Conservation (phyloP, 768 basidiomycete genomes). For the Panus rudis region DNA sequence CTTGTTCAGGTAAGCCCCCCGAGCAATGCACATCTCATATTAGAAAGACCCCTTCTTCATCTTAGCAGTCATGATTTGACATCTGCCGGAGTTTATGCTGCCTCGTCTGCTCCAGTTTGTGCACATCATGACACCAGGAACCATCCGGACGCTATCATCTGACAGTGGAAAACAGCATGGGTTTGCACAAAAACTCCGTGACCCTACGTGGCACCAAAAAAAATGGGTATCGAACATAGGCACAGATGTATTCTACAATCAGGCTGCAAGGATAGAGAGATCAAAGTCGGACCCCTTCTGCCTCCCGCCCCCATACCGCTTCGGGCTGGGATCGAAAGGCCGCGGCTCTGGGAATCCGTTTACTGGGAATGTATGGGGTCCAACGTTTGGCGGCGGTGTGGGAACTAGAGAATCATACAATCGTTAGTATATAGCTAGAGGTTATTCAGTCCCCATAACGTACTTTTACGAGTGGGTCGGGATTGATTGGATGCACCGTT, state of each 20-base stretch:
- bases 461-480: slow-evolving; percentile 26
- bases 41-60: no score
- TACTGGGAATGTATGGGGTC: slow-evolving; percentile 69
- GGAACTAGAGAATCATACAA: slow-evolving; percentile 32
- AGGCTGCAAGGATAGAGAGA: no score
- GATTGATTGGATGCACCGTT: background rate
- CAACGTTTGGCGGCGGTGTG: slow-evolving; percentile 54
- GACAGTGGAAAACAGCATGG: no score
- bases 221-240: background rate
- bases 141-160: no score
- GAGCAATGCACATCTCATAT: no score
- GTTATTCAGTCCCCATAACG: slow-evolving; percentile 4
- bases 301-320: slow-evolving; percentile 60
- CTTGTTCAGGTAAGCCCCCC: background rate
- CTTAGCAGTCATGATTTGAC: no score
- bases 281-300: slow-evolving; percentile 70
- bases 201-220: background rate
- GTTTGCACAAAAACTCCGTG: no score
- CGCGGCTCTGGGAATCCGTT: slow-evolving; percentile 75
- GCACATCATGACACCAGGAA: no score
- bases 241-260: no score
- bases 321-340: slow-evolving; percentile 42
- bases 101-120: no score
- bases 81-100: no score
- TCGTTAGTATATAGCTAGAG: slow-evolving; percentile 6